These are phyloP conservation scores for Jimgerdemannia flammicorona DNA, from an alignment of 192 early-diverging fungal genomes.

Conservation along the genomic window DNA sequence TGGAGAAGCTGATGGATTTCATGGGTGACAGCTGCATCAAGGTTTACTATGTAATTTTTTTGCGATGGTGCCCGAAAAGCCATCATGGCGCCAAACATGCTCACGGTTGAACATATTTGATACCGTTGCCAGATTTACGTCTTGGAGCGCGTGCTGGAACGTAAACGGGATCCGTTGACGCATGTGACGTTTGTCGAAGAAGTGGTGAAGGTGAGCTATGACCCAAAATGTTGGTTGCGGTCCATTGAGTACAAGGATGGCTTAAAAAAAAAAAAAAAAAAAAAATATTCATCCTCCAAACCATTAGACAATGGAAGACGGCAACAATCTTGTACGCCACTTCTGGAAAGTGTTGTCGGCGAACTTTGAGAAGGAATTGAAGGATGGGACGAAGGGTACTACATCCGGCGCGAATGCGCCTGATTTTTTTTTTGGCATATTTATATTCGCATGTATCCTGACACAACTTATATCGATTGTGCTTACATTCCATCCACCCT, in stretches of 20 bases:
- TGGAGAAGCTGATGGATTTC: conserved; percentile 47
- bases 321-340: conserved; percentile 42
- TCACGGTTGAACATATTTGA: not conserved
- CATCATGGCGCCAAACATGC: not conserved
- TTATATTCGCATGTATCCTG: too few species aligned
- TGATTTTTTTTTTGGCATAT: not conserved
- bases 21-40: conserved; percentile 51
- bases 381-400: conserved; percentile 45
- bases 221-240: too few species aligned
- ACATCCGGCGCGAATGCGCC: not conserved
- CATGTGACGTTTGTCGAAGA: conserved; percentile 49
- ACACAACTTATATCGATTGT: not conserved
- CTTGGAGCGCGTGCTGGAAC: conserved; percentile 45
- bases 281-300: not conserved
- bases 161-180: conserved; percentile 44
- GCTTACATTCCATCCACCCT: not conserved
- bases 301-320: conserved; percentile 39
- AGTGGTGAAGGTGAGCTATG: conserved; percentile 28
- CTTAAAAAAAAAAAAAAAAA: too few species aligned
- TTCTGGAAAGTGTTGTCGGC: conserved; percentile 50
- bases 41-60: conserved; percentile 13
- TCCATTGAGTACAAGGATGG: too few species aligned
- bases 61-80: not conserved
- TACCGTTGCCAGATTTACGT: conserved; percentile 35
- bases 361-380: conserved; percentile 51